Percentiles rank a stretch among this genome's conserved stretches.
Evolutionary conservation across 176 grass and related monocot species (phyloP).

Genomic region (Rhipidocladum racemiflorum): DNA sequence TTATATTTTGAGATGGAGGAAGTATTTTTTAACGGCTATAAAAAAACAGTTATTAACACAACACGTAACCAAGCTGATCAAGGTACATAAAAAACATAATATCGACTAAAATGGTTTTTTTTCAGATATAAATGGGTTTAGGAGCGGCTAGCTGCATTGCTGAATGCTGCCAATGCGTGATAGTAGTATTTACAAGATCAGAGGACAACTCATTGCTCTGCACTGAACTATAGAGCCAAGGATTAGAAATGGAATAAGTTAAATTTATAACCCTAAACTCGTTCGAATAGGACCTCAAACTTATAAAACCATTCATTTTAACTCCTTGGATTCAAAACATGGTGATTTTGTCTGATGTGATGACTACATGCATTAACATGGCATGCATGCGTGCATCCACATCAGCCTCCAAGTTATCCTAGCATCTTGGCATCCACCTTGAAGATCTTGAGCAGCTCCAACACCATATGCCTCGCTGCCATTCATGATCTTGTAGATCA

Average conservation of each 20-base stretch:
- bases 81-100: not conserved
- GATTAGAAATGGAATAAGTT: not conserved
- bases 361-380: too few relatives aligned
- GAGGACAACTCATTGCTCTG: not conserved
- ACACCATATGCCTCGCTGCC: constrained; percentile 54
- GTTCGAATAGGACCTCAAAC: too few relatives aligned
- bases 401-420: not conserved
- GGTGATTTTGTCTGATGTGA: too few relatives aligned
- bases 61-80: not conserved
- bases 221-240: not conserved
- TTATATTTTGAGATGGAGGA: too few relatives aligned
- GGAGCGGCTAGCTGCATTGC: not conserved
- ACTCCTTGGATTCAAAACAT: too few relatives aligned
- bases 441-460: constrained; percentile 66
- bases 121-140: not conserved
- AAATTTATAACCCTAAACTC: too few relatives aligned
- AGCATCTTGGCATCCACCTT: constrained; percentile 46
- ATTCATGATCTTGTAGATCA: constrained; percentile 47
- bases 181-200: not conserved
- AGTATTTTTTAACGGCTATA: too few relatives aligned
- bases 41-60: not conserved
- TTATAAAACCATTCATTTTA: too few relatives aligned
- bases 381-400: not conserved
- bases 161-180: not conserved
- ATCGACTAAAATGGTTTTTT: not conserved